A percentile compares a stretch with the other conserved stretches of the same genome.
These are phyloP conservation scores for Daldinia bambusicola DNA, from an alignment of 495 filamentous ascomycete species.

Conservation along the genomic window DNA sequence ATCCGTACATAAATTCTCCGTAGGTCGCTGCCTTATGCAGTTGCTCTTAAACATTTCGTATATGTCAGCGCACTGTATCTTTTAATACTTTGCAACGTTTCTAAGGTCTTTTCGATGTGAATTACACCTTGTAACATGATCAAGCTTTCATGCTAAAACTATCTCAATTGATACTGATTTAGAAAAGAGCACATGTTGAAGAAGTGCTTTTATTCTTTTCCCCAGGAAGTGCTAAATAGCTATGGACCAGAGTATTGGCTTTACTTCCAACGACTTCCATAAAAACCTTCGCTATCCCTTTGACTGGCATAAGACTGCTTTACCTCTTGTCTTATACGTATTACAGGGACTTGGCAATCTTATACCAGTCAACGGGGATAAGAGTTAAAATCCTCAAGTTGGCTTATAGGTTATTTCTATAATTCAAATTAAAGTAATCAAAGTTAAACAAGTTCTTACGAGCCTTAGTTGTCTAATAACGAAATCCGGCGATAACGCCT, in stretches of 20 bases:
- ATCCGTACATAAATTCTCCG: constrained; percentile 1
- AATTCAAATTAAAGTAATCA: not conserved
- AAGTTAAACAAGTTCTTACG: not conserved
- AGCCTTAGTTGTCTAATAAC: not conserved
- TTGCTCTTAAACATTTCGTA: not conserved
- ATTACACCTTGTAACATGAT: not conserved
- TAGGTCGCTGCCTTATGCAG: not conserved
- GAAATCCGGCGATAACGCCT: not conserved
- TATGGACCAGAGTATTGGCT: too few species aligned
- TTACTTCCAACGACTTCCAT: too few species aligned
- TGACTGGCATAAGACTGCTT: too few species aligned
- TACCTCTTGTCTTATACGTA: too few species aligned
- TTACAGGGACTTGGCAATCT: too few species aligned
- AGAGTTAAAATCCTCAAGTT: too few species aligned
- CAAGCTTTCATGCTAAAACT: not conserved
- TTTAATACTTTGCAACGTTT: not conserved
- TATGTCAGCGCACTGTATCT: not conserved
- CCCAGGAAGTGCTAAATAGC: too few species aligned
- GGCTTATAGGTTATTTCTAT: not conserved
- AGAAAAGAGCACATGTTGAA: too few species aligned
- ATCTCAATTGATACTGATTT: not conserved
- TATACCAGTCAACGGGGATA: too few species aligned
- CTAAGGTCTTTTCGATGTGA: not conserved
- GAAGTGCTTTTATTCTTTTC: too few species aligned
- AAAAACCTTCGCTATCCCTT: too few species aligned